Conservation (phyloP, 2,329 filamentous ascomycete species). For the Colletotrichum neosansevieriae region DNA sequence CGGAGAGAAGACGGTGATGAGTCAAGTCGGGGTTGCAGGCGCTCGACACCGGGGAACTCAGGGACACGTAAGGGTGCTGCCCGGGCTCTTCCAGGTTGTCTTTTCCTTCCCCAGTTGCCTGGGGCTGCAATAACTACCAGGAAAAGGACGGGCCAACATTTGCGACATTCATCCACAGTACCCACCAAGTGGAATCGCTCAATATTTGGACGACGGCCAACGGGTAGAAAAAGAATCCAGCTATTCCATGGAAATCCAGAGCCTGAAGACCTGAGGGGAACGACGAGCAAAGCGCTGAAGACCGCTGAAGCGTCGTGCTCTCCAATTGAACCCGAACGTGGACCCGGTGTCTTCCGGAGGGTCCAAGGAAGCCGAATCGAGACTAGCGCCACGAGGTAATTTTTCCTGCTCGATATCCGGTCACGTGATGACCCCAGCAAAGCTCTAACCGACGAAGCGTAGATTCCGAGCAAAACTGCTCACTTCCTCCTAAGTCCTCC, state of each 20-base stretch:
- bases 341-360: slow-evolving; percentile 37
- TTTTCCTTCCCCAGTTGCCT: slow-evolving; percentile 19
- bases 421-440: slow-evolving; percentile 54
- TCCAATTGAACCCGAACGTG: slow-evolving; percentile 39
- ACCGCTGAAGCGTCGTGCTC: not conserved
- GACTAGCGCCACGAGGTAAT: slow-evolving; percentile 38
- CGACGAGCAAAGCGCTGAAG: not conserved
- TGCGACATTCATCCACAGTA: slow-evolving; percentile 29
- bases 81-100: not conserved
- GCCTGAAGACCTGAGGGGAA: not conserved
- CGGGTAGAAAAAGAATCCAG: slow-evolving; percentile 24
- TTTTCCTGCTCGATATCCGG: slow-evolving; percentile 35
- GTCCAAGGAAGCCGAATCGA: slow-evolving; percentile 28
- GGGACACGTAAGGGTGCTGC: slow-evolving; percentile 16
- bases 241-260: slow-evolving; percentile 14
- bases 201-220: slow-evolving; percentile 5
- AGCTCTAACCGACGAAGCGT: slow-evolving; percentile 60
- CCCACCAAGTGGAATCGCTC: slow-evolving; percentile 30
- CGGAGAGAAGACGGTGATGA: slow-evolving; percentile 11
- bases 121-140: slow-evolving; percentile 23
- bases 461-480: slow-evolving; percentile 61
- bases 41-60: slow-evolving; percentile 18
- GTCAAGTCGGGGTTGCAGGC: not conserved
- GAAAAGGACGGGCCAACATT: slow-evolving; percentile 26
- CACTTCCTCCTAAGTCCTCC: slow-evolving; percentile 62